These are phyloP conservation scores for Crataegus laevigata DNA, from an alignment of 306 rosid species.

Conservation along the genomic window DNA sequence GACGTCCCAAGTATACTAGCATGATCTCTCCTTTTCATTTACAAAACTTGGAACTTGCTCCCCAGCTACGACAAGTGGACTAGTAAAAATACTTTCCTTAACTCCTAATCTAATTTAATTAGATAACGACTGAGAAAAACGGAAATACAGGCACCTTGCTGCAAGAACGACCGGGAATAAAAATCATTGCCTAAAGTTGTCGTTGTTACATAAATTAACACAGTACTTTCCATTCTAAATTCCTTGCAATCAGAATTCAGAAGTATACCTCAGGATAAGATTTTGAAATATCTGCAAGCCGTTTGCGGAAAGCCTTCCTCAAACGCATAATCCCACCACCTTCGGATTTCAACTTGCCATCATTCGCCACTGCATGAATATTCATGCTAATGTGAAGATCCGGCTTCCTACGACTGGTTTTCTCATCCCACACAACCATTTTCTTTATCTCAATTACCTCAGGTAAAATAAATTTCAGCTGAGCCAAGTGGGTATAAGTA, in stretches of 20 bases:
- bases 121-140: not conserved
- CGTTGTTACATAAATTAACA: not conserved
- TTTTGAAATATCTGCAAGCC: constrained; percentile 37
- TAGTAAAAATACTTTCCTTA: not conserved
- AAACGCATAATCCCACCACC: constrained; percentile 21
- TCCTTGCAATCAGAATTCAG: not conserved
- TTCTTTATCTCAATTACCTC: constrained; percentile 58
- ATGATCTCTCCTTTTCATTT: not conserved
- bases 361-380: constrained; percentile 23
- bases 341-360: constrained; percentile 19
- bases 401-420: constrained; percentile 57
- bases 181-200: not conserved
- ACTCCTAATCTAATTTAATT: not conserved
- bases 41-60: not conserved
- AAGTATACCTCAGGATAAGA: constrained; percentile 61
- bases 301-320: constrained; percentile 36
- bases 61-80: not conserved
- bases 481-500: constrained; percentile 60
- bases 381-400: constrained; percentile 58
- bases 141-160: too few species aligned
- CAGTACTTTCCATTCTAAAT: not conserved
- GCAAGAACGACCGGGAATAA: not conserved
- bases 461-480: constrained; percentile 63
- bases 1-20: not conserved
- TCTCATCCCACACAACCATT: constrained; percentile 39